Evolutionary conservation across 495 filamentous ascomycete genomes (phyloP), one percentile per base, ranked within the genome.

Genomic region (Penicillium antarcticum): DNA sequence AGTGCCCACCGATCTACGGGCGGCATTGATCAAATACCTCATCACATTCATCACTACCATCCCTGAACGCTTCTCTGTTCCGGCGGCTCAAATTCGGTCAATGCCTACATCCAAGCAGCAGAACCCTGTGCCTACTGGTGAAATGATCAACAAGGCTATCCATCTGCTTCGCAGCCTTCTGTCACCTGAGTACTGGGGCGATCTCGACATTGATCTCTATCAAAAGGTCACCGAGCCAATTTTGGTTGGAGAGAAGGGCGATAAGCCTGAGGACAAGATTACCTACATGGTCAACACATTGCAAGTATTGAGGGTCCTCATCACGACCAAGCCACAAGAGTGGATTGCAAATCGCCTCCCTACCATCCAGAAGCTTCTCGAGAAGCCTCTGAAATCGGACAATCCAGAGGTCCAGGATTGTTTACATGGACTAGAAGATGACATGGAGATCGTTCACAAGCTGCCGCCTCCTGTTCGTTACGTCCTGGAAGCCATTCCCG

Each of bases 11-110:
- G 62, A 79, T 12, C 81, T 88, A 32, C 79, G 90, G 11, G 79
- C 80, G 8, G 83, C 90, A 60, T 83, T 97, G 71, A 80, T 96
- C 37, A 95, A 92, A 62, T 97, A 97, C 65, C 79, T 97, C 16
- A 89, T 96, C 18, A 87, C 92, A 33, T 96, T 96, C 67, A 96
- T 97, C 60, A 90, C 89, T 6, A 84, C 87, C 18, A 80, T 94
- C n/a, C 86, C 83, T 40, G 92, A 94, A 69, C 81, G 88, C 36
- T 96, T 86, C 70, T 84, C 80, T 41, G 82, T 88, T 26, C 83
- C 84, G 5, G 86, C 88, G 11, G 78, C 84, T 14, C 86, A 82
- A 34, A 68, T 81, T 16, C 85, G 85, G 56, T 82, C 86, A 19
- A 46, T 74, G 32, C 57, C 74, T 8, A 59, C 75, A 2, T 48